A percentile compares a stretch with the other conserved stretches of the same genome.
Conservation (phyloP, 1,284 basidiomycete genomes). For the Cryptococcus sp. region DNA sequence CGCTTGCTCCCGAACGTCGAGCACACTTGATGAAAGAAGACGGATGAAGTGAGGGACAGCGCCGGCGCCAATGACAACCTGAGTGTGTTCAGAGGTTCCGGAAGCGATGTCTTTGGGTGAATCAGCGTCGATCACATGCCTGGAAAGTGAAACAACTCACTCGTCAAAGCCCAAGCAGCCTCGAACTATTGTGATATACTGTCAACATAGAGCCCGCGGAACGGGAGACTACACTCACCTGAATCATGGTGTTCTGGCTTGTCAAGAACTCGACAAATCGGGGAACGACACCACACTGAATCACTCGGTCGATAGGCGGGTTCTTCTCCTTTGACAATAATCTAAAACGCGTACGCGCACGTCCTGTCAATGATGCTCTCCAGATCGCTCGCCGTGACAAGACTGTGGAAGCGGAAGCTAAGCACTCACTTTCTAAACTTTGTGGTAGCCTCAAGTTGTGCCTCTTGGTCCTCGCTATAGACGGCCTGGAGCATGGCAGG, state of each 20-base stretch:
- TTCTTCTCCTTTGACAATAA: slow-evolving; percentile 99
- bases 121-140: not conserved
- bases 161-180: slow-evolving; percentile 99
- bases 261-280: slow-evolving; percentile 95
- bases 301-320: slow-evolving; percentile 98
- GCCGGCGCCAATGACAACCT: slow-evolving; percentile 91
- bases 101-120: slow-evolving; percentile 77
- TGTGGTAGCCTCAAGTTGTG: slow-evolving; percentile 87
- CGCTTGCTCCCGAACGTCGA: slow-evolving; percentile 94
- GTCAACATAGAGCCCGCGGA: not conserved
- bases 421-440: slow-evolving; percentile 82
- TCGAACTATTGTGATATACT: slow-evolving; percentile 69
- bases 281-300: slow-evolving; percentile 94
- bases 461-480: slow-evolving; percentile 87
- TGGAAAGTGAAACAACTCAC: slow-evolving; percentile 24
- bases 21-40: slow-evolving; percentile 76
- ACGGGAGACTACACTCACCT: slow-evolving; percentile 60
- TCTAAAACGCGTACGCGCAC: slow-evolving; percentile 28
- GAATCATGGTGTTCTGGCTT: slow-evolving; percentile 88
- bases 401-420: not conserved
- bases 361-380: not conserved
- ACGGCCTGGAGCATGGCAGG: slow-evolving; percentile 83
- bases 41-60: slow-evolving; percentile 99
- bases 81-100: slow-evolving; percentile 97
- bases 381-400: not conserved